Evolutionary conservation across 2,329 filamentous ascomycete species (phyloP).

Genomic region (Sporothrix pallida): DNA sequence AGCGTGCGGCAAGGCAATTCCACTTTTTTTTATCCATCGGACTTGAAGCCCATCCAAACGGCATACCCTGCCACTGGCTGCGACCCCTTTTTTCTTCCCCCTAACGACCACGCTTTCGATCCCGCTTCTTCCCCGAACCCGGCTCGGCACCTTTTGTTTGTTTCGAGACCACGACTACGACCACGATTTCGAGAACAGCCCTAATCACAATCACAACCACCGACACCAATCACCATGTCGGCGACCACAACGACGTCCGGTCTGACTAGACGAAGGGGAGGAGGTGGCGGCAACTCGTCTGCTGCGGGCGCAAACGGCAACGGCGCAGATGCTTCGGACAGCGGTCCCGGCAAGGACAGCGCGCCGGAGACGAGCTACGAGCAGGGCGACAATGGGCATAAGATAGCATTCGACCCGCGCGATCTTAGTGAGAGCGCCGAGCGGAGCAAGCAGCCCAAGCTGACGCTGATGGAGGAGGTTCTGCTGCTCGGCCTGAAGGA

Average conservation of each 20-base stretch:
- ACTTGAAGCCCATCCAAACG: not conserved
- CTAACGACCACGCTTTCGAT: constrained; percentile 23
- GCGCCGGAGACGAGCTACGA: constrained; percentile 83
- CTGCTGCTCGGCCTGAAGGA: constrained; percentile 95
- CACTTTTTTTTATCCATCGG: constrained; percentile 11
- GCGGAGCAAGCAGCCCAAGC: constrained; percentile 95
- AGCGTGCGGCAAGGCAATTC: constrained; percentile 11
- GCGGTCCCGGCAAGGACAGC: constrained; percentile 60
- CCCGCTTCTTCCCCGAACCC: constrained; percentile 21
- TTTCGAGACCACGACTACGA: not conserved
- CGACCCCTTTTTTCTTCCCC: constrained; percentile 14
- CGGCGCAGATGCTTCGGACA: constrained; percentile 63
- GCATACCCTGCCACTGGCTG: not conserved
- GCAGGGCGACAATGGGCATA: constrained; percentile 93
- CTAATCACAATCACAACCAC: not conserved
- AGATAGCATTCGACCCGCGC: constrained; percentile 95
- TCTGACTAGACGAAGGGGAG: constrained; percentile 70
- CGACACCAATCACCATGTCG: constrained; percentile 31
- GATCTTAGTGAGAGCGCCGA: constrained; percentile 98
- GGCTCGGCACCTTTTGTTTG: not conserved
- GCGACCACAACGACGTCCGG: constrained; percentile 46
- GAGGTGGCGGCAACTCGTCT: constrained; percentile 65
- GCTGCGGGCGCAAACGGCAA: constrained; percentile 58
- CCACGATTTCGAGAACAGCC: not conserved
- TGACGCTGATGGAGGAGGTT: constrained; percentile 98